Percentiles rank a stretch among this genome's conserved stretches.
phyloP scores from a whole-genome alignment of 257 asterid genomes.

The Asclepias syriaca region DNA sequence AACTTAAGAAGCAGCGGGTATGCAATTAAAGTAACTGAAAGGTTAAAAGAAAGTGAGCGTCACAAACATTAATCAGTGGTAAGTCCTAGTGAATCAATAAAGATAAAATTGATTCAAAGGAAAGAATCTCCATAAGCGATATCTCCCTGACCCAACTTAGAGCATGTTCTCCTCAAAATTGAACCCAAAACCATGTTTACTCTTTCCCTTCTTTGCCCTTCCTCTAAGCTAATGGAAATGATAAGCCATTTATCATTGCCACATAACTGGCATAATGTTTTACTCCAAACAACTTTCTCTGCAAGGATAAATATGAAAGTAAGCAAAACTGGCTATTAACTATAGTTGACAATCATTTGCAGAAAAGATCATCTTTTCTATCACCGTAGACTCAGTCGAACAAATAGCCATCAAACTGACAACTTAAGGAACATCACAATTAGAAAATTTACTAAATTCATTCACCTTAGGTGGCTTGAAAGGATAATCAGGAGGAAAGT shows the following conservation, averaged over 20 bases:
- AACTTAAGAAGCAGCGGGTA: not conserved
- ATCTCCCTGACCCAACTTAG: not conserved
- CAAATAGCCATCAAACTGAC: not conserved
- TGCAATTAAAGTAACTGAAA: not conserved
- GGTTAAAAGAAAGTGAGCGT: not conserved
- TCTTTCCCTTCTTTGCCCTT: not conserved
- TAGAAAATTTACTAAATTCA: not conserved
- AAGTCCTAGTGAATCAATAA: not conserved
- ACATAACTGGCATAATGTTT: not conserved
- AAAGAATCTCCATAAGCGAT: not conserved
- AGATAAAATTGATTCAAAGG: not conserved
- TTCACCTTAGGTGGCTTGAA: constrained; percentile 55
- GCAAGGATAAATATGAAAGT: not conserved
- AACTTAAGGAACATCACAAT: not conserved
- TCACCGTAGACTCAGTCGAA: not conserved
- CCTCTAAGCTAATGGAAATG: not conserved
- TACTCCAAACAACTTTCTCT: not conserved
- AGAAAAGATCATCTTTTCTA: not conserved
- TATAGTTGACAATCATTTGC: not conserved
- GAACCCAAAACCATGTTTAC: not conserved
- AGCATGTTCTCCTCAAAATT: not conserved
- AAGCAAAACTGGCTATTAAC: not conserved
- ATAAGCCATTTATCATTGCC: not conserved
- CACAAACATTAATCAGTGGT: not conserved
- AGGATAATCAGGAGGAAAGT: constrained; percentile 55